A percentile compares a stretch with the other conserved stretches of the same genome.
Conservation (phyloP, 129 eudicot genomes). For the sunflower (Helianthus annuus) region HanXRQr2.0-SUNRISE NC_035442.2:20649229-20649728, state of each 20-base stretch:
- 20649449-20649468: conserved; percentile 63
- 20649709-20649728: conserved; percentile 84
- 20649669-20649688: conserved; percentile 93
- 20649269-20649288: conserved; percentile 70
- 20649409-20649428: conserved; percentile 76
- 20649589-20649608: conserved; percentile 82
- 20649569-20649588: conserved; percentile 87
- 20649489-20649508: conserved; percentile 69
- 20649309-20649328: conserved; percentile 90
- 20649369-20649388: conserved; percentile 96
- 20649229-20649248: conserved; percentile 62
- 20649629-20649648: conserved; percentile 84
- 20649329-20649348: conserved; percentile 59
- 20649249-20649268: conserved; percentile 63
- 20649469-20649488: conserved; percentile 64
- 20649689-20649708: conserved; percentile 87
- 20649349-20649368: conserved; percentile 74
- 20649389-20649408: conserved; percentile 84
- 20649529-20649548: conserved; percentile 60
- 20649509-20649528: conserved; percentile 96
- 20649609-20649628: conserved; percentile 95
- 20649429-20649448: conserved; percentile 72
- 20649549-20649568: conserved; percentile 60
- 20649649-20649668: conserved; percentile 96
- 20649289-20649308: conserved; percentile 55